Conservation (phyloP, 164 flowering plant species). For the Dillenia turbinata region DNA sequence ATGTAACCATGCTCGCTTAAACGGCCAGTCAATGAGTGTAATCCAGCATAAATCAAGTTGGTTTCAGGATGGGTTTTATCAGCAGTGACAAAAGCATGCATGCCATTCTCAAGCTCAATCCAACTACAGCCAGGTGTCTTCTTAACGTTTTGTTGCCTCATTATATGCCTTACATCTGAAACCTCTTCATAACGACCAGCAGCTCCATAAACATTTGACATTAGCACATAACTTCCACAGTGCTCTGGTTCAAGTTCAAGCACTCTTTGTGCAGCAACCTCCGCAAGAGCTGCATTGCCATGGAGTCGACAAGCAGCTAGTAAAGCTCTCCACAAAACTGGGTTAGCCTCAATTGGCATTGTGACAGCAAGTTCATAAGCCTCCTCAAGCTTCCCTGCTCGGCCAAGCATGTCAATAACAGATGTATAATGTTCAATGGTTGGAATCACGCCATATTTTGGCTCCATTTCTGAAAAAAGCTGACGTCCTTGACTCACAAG, state of each 20-base stretch:
- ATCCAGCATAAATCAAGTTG: slow-evolving; percentile 29
- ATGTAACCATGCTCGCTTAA: slow-evolving; percentile 34
- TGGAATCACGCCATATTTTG: slow-evolving; percentile 29
- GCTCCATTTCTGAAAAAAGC: slow-evolving; percentile 27
- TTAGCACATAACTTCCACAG: slow-evolving; percentile 62
- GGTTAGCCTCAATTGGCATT: slow-evolving; percentile 32
- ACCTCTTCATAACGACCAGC: slow-evolving; percentile 56
- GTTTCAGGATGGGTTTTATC: slow-evolving; percentile 49
- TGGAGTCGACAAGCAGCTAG: slow-evolving; percentile 47
- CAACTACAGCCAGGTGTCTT: slow-evolving; percentile 81
- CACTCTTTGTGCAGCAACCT: slow-evolving; percentile 38
- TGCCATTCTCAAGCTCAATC: slow-evolving; percentile 55
- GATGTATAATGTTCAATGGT: slow-evolving; percentile 42
- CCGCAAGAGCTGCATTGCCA: slow-evolving; percentile 42
- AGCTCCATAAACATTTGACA: slow-evolving; percentile 61
- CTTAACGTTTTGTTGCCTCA: slow-evolving; percentile 48
- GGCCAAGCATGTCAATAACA: slow-evolving; percentile 48
- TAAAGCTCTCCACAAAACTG: slow-evolving; percentile 44
- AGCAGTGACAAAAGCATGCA: slow-evolving; percentile 49
- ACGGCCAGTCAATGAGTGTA: slow-evolving; percentile 33
- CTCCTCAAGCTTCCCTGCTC: slow-evolving; percentile 38
- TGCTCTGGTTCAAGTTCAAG: slow-evolving; percentile 58
- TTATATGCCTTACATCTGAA: slow-evolving; percentile 39
- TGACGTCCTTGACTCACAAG: slow-evolving; percentile 36
- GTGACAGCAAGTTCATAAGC: slow-evolving; percentile 33